Evolutionary conservation across 2,329 filamentous ascomycete species (phyloP).

Genomic region (Cytospora mali): DNA sequence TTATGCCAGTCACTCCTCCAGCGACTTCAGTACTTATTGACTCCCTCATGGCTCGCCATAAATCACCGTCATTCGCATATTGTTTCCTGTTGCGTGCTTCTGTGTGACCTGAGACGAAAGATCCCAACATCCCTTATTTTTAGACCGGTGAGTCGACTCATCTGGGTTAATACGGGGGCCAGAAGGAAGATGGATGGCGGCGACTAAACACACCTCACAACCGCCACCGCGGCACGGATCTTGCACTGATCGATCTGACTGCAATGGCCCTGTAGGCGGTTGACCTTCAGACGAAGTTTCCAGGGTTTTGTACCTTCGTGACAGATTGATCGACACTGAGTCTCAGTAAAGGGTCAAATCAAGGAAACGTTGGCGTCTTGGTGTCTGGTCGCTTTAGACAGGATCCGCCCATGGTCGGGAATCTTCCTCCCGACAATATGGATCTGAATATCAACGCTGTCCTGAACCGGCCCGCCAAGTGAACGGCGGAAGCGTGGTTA

Average conservation of each 20-base stretch:
- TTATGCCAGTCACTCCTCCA: not conserved
- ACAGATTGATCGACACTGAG: not conserved
- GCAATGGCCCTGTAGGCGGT: slow-evolving; percentile 6
- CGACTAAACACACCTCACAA: slow-evolving; percentile 17
- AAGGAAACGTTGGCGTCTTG: too few species aligned
- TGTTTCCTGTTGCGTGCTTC: not conserved
- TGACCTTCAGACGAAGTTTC: not conserved
- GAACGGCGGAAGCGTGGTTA: slow-evolving; percentile 12
- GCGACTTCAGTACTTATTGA: not conserved
- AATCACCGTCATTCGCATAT: not conserved
- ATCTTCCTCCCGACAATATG: slow-evolving; percentile 7
- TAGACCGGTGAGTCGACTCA: slow-evolving; percentile 11
- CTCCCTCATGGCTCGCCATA: slow-evolving; percentile 1
- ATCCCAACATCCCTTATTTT: slow-evolving; percentile 15
- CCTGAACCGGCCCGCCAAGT: slow-evolving; percentile 7
- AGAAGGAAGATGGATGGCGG: slow-evolving; percentile 18
- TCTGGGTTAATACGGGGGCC: slow-evolving; percentile 9
- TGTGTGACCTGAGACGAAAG: slow-evolving; percentile 8
- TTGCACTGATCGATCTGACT: slow-evolving; percentile 6
- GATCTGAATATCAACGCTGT: not conserved
- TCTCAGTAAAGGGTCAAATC: too few species aligned
- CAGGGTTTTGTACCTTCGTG: not conserved
- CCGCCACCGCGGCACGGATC: slow-evolving; percentile 17
- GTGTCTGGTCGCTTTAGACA: slow-evolving; percentile 12
- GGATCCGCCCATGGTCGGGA: slow-evolving; percentile 4